Evolutionary conservation across 2,329 filamentous ascomycete species (phyloP).

Genomic region (Hortaea sp.): DNA sequence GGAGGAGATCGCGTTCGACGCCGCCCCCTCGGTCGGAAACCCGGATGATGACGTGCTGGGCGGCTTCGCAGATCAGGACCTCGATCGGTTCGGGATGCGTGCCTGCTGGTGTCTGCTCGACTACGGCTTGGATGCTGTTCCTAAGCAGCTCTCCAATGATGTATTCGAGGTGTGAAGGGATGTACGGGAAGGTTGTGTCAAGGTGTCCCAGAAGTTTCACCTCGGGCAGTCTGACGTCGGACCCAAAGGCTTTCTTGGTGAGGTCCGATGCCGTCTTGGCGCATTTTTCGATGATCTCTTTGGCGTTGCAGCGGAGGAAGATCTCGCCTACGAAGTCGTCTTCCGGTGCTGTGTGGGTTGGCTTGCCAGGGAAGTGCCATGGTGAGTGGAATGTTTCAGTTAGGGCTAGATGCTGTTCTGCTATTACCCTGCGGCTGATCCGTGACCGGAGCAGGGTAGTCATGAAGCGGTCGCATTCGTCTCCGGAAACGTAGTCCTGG

Average conservation of each 20-base stretch:
- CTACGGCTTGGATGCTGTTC: conserved; percentile 87
- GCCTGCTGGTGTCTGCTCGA: conserved; percentile 42
- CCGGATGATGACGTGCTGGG: conserved; percentile 90
- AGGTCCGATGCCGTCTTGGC: conserved; percentile 66
- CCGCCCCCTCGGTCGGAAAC: conserved; percentile 94
- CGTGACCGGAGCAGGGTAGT: conserved; percentile 81
- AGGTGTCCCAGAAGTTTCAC: conserved; percentile 78
- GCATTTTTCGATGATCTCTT: conserved; percentile 78
- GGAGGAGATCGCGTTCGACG: conserved; percentile 72
- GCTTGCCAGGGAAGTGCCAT: conserved; percentile 74
- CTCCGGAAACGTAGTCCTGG: conserved; percentile 66
- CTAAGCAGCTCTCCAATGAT: conserved; percentile 90
- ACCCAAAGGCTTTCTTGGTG: conserved; percentile 63
- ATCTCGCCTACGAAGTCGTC: conserved; percentile 91
- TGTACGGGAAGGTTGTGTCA: conserved; percentile 88
- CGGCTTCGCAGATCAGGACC: conserved; percentile 86
- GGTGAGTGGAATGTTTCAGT: conserved; percentile 89
- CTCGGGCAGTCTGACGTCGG: conserved; percentile 62
- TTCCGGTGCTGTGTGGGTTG: conserved; percentile 48
- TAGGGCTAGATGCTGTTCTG: conserved; percentile 89
- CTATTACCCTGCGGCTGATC: conserved; percentile 92
- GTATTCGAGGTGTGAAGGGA: conserved; percentile 91
- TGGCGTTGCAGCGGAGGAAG: conserved; percentile 84
- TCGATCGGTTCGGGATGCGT: conserved; percentile 67
- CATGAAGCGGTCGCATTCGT: conserved; percentile 87